phyloP scores from a whole-genome alignment of 257 asterid species.

The Solanum etuberosum region DNA sequence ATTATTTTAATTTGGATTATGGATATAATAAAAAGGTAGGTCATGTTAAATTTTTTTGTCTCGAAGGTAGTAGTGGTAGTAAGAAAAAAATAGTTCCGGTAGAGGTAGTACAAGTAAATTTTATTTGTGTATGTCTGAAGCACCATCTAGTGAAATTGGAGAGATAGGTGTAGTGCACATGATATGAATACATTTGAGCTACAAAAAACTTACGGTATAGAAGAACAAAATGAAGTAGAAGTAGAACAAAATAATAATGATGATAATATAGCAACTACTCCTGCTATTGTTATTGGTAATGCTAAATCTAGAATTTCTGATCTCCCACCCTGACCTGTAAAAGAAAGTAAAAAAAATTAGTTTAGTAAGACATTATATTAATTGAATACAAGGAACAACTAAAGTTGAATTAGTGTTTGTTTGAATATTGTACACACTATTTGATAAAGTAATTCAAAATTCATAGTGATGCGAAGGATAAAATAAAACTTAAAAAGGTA shows the following conservation, averaged over 20 bases:
- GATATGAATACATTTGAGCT: too few relatives aligned
- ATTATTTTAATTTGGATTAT: too few relatives aligned
- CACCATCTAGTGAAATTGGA: background rate
- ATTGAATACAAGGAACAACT: too few relatives aligned
- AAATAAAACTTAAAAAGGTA: too few relatives aligned
- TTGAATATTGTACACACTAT: too few relatives aligned
- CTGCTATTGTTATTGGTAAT: too few relatives aligned
- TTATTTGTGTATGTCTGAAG: background rate
- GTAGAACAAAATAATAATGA: too few relatives aligned
- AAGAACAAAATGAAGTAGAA: background rate
- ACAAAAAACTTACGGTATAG: background rate
- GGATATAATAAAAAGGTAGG: background rate
- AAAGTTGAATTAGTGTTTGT: too few relatives aligned
- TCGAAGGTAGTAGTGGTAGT: background rate
- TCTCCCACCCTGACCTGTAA: background rate
- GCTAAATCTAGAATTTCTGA: background rate
- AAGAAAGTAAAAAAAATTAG: too few relatives aligned
- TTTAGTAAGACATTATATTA: too few relatives aligned
- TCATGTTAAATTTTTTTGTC: background rate
- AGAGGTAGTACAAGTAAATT: background rate
- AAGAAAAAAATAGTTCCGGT: background rate
- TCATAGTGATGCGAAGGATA: too few relatives aligned
- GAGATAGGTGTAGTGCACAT: background rate
- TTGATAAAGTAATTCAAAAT: too few relatives aligned
- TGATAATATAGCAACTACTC: background rate